Percentiles rank a stretch among this genome's conserved stretches.
Conservation (phyloP, 2,329 filamentous ascomycete genomes). For the Ceratocystis diversiconidia region DNA sequence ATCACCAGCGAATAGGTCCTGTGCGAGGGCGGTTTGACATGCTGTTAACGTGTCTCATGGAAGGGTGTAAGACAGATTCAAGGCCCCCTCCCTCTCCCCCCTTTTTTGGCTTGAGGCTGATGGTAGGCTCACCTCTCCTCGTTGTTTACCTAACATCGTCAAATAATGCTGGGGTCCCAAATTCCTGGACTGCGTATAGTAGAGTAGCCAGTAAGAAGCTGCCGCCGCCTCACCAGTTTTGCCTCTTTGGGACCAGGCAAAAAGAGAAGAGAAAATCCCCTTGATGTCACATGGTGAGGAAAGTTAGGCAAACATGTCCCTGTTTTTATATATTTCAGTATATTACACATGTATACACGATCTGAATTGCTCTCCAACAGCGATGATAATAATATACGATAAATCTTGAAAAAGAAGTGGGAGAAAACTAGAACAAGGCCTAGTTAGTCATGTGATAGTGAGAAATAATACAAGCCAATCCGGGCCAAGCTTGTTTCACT, state of each 20-base stretch:
- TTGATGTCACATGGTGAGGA: slow-evolving; percentile 1
- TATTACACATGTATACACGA: background rate
- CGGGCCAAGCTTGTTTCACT: background rate
- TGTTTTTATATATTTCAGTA: background rate
- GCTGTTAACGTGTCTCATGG: background rate
- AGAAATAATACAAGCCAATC: background rate
- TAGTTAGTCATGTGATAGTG: background rate
- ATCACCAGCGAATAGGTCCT: background rate
- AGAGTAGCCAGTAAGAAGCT: background rate
- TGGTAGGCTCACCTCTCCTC: background rate
- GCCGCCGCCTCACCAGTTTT: background rate
- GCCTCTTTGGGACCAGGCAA: background rate
- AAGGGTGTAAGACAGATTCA: background rate
- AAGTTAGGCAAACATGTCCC: background rate
- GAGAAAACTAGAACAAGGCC: background rate
- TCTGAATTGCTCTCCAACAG: background rate
- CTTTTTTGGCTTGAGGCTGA: background rate
- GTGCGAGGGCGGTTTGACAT: background rate
- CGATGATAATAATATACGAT: background rate
- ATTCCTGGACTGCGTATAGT: background rate
- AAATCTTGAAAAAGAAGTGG: background rate
- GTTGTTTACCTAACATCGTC: background rate
- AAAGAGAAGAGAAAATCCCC: background rate
- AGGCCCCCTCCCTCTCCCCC: background rate
- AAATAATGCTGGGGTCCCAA: background rate